Conservation (phyloP, 768 basidiomycete genomes). For the Kockovaella imperatae region DNA sequence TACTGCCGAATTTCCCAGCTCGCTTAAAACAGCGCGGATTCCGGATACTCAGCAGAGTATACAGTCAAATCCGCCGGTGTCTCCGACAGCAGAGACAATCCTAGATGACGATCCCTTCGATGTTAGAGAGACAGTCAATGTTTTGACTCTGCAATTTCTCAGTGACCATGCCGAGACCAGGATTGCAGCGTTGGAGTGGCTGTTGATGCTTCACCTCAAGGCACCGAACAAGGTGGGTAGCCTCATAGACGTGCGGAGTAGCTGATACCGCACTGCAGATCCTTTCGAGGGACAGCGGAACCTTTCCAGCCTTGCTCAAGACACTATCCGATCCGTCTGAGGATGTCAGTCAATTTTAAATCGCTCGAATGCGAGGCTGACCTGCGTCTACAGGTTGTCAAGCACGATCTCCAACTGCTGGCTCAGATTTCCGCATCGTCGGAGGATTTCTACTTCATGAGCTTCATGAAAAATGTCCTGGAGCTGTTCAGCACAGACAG, state of each 20-base stretch:
- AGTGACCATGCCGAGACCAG: constrained; percentile 95
- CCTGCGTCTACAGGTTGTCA: constrained; percentile 62
- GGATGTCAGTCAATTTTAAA: constrained; percentile 53
- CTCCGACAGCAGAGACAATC: constrained; percentile 16
- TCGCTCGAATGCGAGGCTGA: not conserved
- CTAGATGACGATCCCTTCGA: constrained; percentile 71
- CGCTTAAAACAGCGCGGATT: constrained; percentile 39
- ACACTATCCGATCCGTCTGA: constrained; percentile 93
- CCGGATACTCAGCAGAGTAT: constrained; percentile 51
- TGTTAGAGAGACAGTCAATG: constrained; percentile 85
- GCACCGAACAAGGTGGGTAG: constrained; percentile 77
- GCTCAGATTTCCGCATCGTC: constrained; percentile 95
- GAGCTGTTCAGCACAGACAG: constrained; percentile 93
- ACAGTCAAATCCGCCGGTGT: constrained; percentile 6
- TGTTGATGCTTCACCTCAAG: constrained; percentile 97
- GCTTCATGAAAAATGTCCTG: constrained; percentile 89
- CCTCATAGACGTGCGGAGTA: not conserved
- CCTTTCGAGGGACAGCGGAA: constrained; percentile 89
- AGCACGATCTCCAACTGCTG: constrained; percentile 86
- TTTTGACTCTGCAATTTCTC: constrained; percentile 83
- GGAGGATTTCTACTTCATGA: constrained; percentile 89
- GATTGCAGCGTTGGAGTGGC: constrained; percentile 92
- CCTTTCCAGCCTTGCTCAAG: constrained; percentile 90
- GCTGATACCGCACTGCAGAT: constrained; percentile 53
- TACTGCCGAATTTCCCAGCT: constrained; percentile 31